Percentiles rank a stretch among this genome's conserved stretches.
These are phyloP conservation scores for Metschnikowia cubensis DNA, from an alignment of 805 yeast species.

Conservation along the genomic window DNA sequence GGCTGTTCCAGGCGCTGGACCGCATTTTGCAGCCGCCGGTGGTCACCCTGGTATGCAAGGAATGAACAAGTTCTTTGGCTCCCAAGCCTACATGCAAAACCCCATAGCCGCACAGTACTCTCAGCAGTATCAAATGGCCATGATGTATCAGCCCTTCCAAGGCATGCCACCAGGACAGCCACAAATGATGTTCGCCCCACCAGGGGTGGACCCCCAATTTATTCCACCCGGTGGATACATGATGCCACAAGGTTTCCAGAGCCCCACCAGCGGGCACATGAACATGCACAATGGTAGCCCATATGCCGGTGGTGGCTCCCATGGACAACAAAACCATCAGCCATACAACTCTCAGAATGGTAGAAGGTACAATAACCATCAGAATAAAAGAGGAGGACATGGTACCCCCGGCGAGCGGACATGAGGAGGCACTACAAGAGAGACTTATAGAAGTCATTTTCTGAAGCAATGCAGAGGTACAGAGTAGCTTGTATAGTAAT, in stretches of 20 bases:
- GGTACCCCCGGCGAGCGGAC: constrained; percentile 1
- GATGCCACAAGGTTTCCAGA: constrained; percentile 28
- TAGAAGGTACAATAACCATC: constrained; percentile 13
- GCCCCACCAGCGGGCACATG: constrained; percentile 23
- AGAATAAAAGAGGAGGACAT: constrained; percentile 8
- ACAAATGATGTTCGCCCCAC: constrained; percentile 29
- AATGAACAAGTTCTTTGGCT: constrained; percentile 19
- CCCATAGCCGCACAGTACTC: constrained; percentile 30
- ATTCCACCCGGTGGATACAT: constrained; percentile 35
- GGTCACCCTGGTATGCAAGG: constrained; percentile 14
- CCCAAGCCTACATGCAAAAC: constrained; percentile 28
- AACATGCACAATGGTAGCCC: constrained; percentile 17
- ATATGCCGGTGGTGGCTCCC: constrained; percentile 7
- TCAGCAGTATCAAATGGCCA: constrained; percentile 36
- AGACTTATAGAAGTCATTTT: background rate
- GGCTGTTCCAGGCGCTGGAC: constrained; percentile 17
- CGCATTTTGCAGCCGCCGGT: constrained; percentile 19
- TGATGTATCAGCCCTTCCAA: constrained; percentile 36
- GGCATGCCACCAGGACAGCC: constrained; percentile 32
- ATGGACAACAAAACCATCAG: constrained; percentile 3
- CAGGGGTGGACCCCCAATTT: constrained; percentile 29
- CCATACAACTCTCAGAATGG: constrained; percentile 10
- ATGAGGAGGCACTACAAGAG: background rate
- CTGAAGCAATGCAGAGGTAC: background rate
- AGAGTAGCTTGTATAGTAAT: background rate